Base-by-base conservation (phyloP, 805 yeast species). In the Zygosaccharomyces pseudorouxii region DNA sequence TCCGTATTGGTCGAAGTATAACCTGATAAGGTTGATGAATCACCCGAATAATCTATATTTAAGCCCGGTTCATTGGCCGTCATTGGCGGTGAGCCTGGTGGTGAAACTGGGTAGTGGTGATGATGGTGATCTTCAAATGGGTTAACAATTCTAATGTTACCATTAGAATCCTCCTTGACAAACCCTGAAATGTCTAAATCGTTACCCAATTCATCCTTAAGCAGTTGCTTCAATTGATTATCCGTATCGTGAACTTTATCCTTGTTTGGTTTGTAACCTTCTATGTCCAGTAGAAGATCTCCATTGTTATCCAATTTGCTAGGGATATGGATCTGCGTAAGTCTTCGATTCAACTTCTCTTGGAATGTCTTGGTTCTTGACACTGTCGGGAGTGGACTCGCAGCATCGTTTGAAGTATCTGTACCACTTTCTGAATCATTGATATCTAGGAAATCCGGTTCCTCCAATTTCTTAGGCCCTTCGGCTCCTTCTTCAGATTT, bases 201-300 rank as follows among this genome's bases (percentile, higher is more conserved):
- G 10, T 67, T 66, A 4, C 84, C 84, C 54, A 90, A 74, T 63
- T 92, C 97, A 55, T 88, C 93, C 29, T 79, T 72, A 44, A 92
- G 72, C 37, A 90, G 72, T 55, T 84, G 82, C 56, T 81, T 81
- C 50, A 93, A 79, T 31, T 86, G 71, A 44, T 82, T 82, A 63
- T 89, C 96, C 0, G 95, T 80, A 56, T 80, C 82, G 44, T 82
- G 82, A 36, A 86, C 79, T 63, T 84, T 88, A 55, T 82, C 81
- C 45, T 82, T 85, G 58, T 84, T 89, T 29, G 95, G 85, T 68
- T 90, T 92, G 69, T 93, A 93, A 14, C 99, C 99, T 58, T 89
- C 95, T 83, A 92, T 88, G 69, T 93, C 99, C 39, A 93, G 71
- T 37, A 89, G 78, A 57, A 93, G 75, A 62, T 89, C 96, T 10